Conservation (phyloP, 176 grass and related monocot species). For the Coix lacrymajobi region DNA sequence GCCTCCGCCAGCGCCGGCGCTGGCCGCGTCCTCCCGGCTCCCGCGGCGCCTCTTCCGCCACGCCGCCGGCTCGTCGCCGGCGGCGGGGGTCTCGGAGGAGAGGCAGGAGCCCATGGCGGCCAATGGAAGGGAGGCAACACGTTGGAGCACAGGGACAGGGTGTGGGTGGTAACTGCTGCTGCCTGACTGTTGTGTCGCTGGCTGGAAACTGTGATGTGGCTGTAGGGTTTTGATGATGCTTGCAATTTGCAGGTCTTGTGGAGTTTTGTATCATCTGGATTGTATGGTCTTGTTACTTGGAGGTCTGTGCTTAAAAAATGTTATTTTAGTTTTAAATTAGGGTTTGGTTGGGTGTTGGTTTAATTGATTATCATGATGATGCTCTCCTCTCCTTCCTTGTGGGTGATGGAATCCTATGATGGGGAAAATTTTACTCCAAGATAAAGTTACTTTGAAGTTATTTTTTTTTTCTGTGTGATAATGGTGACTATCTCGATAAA, state of each 20-base stretch:
- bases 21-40: constrained; percentile 4
- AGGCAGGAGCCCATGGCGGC: constrained; percentile 73
- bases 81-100: constrained; percentile 41
- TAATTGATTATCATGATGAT: constrained; percentile 35
- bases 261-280: constrained; percentile 25
- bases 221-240: constrained; percentile 41
- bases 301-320: constrained; percentile 19
- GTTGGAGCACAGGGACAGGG: constrained; percentile 33
- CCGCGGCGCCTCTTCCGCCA: constrained; percentile 46
- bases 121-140: constrained; percentile 48
- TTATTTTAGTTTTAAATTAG: not conserved
- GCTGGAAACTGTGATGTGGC: constrained; percentile 17
- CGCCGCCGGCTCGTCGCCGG: constrained; percentile 4
- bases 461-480: not conserved
- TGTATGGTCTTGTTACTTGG: constrained; percentile 34
- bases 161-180: constrained; percentile 15
- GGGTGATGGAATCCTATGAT: constrained; percentile 41
- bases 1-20: not conserved
- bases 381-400: not conserved
- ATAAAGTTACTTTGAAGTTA: constrained; percentile 23
- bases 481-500: not conserved
- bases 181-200: constrained; percentile 2
- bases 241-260: constrained; percentile 17
- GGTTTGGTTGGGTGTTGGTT: constrained; percentile 30
- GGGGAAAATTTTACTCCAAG: constrained; percentile 10